Percentiles rank a stretch among this genome's conserved stretches.
These are phyloP conservation scores for Pichia sp. DNA, from an alignment of 1,139 yeast genomes.

Conservation along the genomic window DNA sequence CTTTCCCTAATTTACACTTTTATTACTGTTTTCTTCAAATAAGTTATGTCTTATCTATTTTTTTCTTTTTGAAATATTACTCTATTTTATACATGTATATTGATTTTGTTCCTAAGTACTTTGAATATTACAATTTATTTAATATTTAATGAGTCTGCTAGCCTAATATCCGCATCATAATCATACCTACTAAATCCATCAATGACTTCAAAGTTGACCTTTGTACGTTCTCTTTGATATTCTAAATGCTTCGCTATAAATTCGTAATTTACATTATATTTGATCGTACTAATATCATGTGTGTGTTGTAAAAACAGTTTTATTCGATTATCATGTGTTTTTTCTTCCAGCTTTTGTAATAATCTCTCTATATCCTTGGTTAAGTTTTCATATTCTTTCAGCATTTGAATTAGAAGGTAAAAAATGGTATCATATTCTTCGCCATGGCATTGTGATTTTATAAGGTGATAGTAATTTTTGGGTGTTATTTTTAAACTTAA, in stretches of 20 bases:
- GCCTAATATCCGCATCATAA: constrained; percentile 5
- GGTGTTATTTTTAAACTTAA: constrained; percentile 9
- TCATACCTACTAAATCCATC: constrained; percentile 1
- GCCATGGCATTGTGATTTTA: constrained; percentile 22
- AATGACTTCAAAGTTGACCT: neutral
- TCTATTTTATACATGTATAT: too few species aligned
- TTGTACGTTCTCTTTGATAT: constrained; percentile 9
- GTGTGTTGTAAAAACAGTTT: constrained; percentile 4
- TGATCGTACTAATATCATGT: neutral
- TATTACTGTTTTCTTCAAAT: neutral
- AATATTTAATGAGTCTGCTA: neutral
- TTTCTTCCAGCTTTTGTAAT: constrained; percentile 2
- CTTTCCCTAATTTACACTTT: constrained; percentile 15
- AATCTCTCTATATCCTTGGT: constrained; percentile 1
- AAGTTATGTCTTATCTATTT: too few species aligned
- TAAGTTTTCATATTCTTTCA: constrained; percentile 10
- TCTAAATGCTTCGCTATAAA: constrained; percentile 6
- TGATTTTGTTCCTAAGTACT: too few species aligned
- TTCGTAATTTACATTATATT: constrained; percentile 13
- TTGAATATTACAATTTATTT: too few species aligned
- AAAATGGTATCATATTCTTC: constrained; percentile 23
- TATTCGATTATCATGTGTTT: constrained; percentile 15
- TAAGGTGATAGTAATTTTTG: constrained; percentile 14
- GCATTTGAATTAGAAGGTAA: constrained; percentile 12
- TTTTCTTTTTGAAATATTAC: too few species aligned